Base-by-base conservation (phyloP, 352 stramenopile species). In the Globisporangium mamillatum region DNA sequence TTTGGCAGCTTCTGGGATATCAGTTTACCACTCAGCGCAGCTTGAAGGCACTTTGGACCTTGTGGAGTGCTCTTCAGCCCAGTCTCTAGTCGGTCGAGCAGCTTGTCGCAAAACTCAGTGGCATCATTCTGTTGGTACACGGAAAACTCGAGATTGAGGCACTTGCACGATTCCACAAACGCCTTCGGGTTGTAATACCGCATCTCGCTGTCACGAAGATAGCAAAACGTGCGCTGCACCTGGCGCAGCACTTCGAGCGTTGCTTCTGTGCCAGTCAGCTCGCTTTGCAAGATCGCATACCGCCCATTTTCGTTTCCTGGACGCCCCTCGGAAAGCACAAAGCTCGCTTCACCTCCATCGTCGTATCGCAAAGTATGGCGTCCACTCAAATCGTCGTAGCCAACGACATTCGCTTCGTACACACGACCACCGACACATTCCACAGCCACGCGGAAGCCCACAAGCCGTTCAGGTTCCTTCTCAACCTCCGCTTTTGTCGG, bases 51-150 rank as follows among this genome's bases (percentile, higher is more conserved):
- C 24, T 80, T 80, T 3, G 88, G 82, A 25, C 89, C 88, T 72
- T 95, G 86, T 24, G 89, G 86, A 6, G 89, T 97, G 14, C 75
- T 88, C 74, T 99, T 99, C 20, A 99, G 78, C 36, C 92, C 90
- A 1, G 92, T 98, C 71, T 99, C 97, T 7, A 99, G 75, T n/a
- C 95, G 85, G 85, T 99, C 98, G 41, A 99, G 83, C 12, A 99
- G 81, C 71, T 99, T 99, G 72, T 98, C 98, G 59, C 95, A 98
- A 84, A 99, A 99, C 75, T 99, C 98, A 29, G 90, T 98, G 3
- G 98, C 98, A 78, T 99, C 98, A 75, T 99, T 99, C 78, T 99
- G 98, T 74, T 99, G 97, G 78, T 98, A 99, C 8, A 99, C 95
- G 10, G 88, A 95, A 68, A 97, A 97, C 64, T 97, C 89, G n/a